A percentile compares a stretch with the other conserved stretches of the same genome.
Conservation (phyloP, 116 monocot genomes). For the Trichopus zeylanicus region DNA sequence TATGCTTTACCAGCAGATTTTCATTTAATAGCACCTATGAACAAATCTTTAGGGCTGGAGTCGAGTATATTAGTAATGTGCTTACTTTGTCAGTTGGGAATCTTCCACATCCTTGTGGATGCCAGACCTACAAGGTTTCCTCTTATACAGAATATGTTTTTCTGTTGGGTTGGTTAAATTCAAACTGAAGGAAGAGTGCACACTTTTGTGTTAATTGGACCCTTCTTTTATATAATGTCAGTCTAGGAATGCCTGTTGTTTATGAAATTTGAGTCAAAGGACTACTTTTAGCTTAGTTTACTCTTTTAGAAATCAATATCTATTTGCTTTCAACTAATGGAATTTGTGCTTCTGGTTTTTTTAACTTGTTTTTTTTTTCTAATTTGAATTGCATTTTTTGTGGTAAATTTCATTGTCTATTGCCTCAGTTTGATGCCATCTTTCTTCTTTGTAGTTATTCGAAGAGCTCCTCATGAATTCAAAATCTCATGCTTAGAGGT, state of each 20-base stretch:
- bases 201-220: neutral
- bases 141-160: neutral
- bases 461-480: conserved; percentile 98
- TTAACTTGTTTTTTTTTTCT: no score
- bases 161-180: neutral
- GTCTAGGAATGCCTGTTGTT: no score
- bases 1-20: neutral
- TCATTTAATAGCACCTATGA: no score
- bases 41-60: no score
- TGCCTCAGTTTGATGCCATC: neutral
- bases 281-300: neutral
- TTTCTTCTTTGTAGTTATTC: conserved; percentile 55
- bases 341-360: no score
- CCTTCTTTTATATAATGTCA: neutral
- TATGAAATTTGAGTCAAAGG: neutral
- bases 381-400: neutral
- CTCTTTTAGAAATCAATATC: no score
- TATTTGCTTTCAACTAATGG: neutral
- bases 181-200: neutral
- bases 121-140: neutral
- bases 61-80: neutral
- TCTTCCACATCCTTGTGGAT: neutral
- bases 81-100: neutral
- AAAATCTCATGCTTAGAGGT: conserved; percentile 97
- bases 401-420: neutral